These are phyloP conservation scores for Epichloe aotearoae DNA, from an alignment of 2,329 filamentous ascomycete genomes.

Conservation along the genomic window DNA sequence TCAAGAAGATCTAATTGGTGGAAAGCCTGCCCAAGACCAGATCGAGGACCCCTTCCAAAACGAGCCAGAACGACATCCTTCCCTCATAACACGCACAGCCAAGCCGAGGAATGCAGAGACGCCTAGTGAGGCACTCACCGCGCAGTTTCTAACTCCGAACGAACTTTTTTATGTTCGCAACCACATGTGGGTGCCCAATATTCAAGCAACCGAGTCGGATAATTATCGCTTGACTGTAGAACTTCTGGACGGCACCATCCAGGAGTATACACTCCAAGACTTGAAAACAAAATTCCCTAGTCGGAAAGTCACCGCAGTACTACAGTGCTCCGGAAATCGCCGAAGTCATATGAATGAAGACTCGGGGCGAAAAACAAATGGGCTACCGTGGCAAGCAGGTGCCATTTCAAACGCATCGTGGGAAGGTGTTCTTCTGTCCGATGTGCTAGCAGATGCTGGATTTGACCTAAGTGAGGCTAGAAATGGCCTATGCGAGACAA, in stretches of 20 bases:
- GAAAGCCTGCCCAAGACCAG: constrained; percentile 34
- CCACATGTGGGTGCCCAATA: constrained; percentile 48
- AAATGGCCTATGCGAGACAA: constrained; percentile 23
- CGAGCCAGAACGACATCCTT: constrained; percentile 38
- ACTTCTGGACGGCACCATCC: constrained; percentile 38
- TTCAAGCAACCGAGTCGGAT: constrained; percentile 23
- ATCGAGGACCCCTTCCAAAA: constrained; percentile 48
- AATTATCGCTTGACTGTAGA: constrained; percentile 39
- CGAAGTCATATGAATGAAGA: constrained; percentile 43
- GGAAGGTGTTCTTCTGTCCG: constrained; percentile 41
- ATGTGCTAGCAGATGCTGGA: constrained; percentile 43
- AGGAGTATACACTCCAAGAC: constrained; percentile 39
- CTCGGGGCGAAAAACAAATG: constrained; percentile 34
- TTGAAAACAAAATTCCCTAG: constrained; percentile 37
- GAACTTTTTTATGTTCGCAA: constrained; percentile 47
- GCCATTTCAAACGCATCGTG: constrained; percentile 48
- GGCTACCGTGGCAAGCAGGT: constrained; percentile 45
- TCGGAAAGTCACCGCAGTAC: constrained; percentile 37
- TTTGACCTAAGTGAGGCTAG: constrained; percentile 27
- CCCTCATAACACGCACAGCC: constrained; percentile 36
- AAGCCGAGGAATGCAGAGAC: constrained; percentile 51
- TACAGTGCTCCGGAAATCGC: constrained; percentile 50
- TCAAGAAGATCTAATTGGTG: constrained; percentile 42
- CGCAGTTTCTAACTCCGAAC: constrained; percentile 40
- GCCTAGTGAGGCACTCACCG: constrained; percentile 32